Evolutionary conservation across 371 early-diverging fungal genomes (phyloP).

Genomic region (Chytridium lagenaria): DNA sequence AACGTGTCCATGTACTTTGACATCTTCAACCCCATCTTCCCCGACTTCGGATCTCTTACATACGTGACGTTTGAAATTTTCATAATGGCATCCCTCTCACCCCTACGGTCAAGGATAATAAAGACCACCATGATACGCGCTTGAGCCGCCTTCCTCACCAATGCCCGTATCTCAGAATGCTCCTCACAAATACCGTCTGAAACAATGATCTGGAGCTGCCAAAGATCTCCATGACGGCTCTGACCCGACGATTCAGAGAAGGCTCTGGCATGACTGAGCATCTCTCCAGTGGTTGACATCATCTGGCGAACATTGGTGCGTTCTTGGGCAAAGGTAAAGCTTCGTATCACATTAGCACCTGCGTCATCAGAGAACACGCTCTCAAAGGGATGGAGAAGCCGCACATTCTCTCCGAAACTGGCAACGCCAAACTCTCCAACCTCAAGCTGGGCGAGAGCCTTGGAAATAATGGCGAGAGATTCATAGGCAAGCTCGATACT

Average conservation of each 20-base stretch:
- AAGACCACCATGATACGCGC: conserved; percentile 93
- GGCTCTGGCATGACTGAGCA: conserved; percentile 76
- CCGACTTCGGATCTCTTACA: conserved; percentile 61
- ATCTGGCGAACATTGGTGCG: conserved; percentile 83
- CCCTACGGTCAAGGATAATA: conserved; percentile 86
- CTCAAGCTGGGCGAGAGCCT: conserved; percentile 91
- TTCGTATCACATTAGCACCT: conserved; percentile 85
- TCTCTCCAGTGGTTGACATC: conserved; percentile 76
- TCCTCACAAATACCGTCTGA: conserved; percentile 98
- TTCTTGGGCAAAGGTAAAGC: conserved; percentile 91
- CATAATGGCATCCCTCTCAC: conserved; percentile 80
- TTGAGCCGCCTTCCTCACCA: conserved; percentile 86
- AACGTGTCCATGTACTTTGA: conserved; percentile 94
- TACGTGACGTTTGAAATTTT: conserved; percentile 88
- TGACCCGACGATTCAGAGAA: conserved; percentile 35
- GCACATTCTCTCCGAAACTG: conserved; percentile 88
- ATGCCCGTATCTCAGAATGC: conserved; percentile 76
- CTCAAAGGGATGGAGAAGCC: conserved; percentile 91
- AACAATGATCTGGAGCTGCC: conserved; percentile 95
- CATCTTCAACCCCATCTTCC: conserved; percentile 73
- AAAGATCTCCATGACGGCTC: conserved; percentile 69
- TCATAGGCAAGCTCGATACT: conserved; percentile 93
- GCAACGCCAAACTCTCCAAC: conserved; percentile 90
- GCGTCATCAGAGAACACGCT: conserved; percentile 85
- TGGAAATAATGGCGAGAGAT: conserved; percentile 87